phyloP scores from a whole-genome alignment of 257 asterid species.

The Rehmannia glutinosa region DNA sequence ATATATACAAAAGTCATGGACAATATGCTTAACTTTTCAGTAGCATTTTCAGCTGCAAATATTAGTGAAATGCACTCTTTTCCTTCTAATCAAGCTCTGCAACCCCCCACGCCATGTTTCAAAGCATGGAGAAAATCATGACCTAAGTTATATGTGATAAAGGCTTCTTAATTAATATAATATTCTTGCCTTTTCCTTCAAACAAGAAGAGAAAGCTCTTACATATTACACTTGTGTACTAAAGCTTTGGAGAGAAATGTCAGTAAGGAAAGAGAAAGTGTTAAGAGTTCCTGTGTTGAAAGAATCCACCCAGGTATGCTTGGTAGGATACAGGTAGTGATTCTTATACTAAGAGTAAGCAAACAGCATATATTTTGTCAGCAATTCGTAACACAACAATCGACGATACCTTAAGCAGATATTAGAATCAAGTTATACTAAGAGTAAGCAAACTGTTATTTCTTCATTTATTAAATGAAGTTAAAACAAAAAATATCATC shows the following conservation, averaged over 20 bases:
- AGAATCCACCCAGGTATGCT: not conserved
- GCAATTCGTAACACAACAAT: too few relatives aligned
- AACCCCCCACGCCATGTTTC: not conserved
- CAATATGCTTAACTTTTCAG: not conserved
- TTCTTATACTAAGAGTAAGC: too few relatives aligned
- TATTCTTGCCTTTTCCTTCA: not conserved
- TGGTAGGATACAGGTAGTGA: too few relatives aligned
- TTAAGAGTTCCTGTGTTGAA: not conserved
- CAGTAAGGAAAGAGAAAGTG: not conserved
- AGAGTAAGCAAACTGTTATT: too few relatives aligned
- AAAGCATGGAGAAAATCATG: not conserved
- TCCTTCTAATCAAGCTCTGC: not conserved
- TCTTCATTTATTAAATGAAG: too few relatives aligned
- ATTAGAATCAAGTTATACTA: too few relatives aligned
- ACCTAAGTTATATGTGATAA: not conserved
- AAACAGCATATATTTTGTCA: too few relatives aligned
- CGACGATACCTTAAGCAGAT: too few relatives aligned
- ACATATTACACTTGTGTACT: not conserved
- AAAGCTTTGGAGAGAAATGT: not conserved
- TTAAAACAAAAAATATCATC: too few relatives aligned
- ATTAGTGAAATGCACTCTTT: too few relatives aligned
- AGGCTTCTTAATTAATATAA: not conserved
- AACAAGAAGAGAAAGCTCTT: not conserved
- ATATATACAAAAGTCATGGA: not conserved
- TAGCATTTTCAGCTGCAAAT: not conserved